Conservation (phyloP, 2,329 filamentous ascomycete species). For the Paracoccidioides brasiliensis region DNA sequence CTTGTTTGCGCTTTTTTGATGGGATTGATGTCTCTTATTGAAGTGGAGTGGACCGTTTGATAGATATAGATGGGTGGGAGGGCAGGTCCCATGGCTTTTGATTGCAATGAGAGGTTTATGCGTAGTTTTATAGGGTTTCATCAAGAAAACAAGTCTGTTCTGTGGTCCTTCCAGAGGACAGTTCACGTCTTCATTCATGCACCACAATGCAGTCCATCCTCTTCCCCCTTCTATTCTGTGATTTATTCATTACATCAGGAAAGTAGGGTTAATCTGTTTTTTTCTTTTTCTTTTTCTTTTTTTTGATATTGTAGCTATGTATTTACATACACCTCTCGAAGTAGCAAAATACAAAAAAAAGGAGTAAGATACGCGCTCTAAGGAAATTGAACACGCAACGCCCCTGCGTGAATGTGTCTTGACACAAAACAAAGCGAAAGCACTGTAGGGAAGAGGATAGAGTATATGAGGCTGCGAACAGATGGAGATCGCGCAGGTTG, state of each 20-base stretch:
- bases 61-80: not conserved
- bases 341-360: not conserved
- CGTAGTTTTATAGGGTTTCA: too few relatives aligned
- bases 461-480: not conserved
- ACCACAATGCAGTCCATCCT: too few relatives aligned
- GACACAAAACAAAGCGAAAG: not conserved
- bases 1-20: too few relatives aligned
- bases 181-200: too few relatives aligned
- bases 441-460: not conserved
- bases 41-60: not conserved
- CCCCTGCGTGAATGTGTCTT: not conserved
- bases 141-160: too few relatives aligned
- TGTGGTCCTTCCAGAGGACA: too few relatives aligned
- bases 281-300: not conserved
- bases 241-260: not conserved
- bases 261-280: not conserved
- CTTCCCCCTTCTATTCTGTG: too few relatives aligned
- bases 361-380: not conserved
- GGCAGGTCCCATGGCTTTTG: not conserved
- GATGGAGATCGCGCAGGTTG: not conserved
- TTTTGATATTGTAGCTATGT: not conserved
- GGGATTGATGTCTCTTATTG: too few relatives aligned
- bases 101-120: too few relatives aligned
- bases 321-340: not conserved
- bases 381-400: not conserved